Conservation (phyloP, 805 yeast genomes). For the Spathaspora hagerdaliae region DNA sequence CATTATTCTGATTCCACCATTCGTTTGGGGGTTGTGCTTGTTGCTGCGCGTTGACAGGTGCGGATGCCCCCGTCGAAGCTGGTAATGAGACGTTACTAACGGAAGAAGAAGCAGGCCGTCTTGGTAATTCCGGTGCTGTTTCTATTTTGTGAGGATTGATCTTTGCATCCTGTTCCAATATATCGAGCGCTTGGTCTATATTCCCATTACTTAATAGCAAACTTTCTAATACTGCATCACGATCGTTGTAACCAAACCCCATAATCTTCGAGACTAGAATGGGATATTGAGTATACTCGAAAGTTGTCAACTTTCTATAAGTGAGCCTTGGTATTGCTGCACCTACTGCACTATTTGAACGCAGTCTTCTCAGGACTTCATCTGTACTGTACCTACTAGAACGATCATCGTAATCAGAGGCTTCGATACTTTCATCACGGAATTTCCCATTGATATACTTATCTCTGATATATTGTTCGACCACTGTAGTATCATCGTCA, state of each 20-base stretch:
- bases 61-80: slow-evolving; percentile 15
- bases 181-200: slow-evolving; percentile 53
- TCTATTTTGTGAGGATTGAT: slow-evolving; percentile 35
- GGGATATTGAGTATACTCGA: slow-evolving; percentile 49
- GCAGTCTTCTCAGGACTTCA: slow-evolving; percentile 15
- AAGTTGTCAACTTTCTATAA: slow-evolving; percentile 51
- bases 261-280: slow-evolving; percentile 42
- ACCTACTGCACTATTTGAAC: slow-evolving; percentile 10
- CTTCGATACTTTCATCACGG: slow-evolving; percentile 35
- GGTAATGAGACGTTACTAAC: slow-evolving; percentile 14
- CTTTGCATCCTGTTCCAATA: slow-evolving; percentile 42
- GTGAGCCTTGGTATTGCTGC: slow-evolving; percentile 35
- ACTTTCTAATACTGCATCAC: slow-evolving; percentile 61
- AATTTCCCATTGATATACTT: slow-evolving; percentile 67
- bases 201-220: slow-evolving; percentile 57
- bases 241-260: slow-evolving; percentile 54
- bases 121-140: slow-evolving; percentile 47
- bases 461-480: slow-evolving; percentile 58
- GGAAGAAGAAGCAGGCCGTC: slow-evolving; percentile 22
- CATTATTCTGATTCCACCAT: slow-evolving; percentile 9
- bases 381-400: slow-evolving; percentile 19
- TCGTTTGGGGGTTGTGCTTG: slow-evolving; percentile 5
- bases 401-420: slow-evolving; percentile 31
- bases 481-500: slow-evolving; percentile 55
- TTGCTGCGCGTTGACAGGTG: slow-evolving; percentile 5